phyloP scores from a whole-genome alignment of 805 yeast genomes.

The Sugiyamaella chiloensis region DNA sequence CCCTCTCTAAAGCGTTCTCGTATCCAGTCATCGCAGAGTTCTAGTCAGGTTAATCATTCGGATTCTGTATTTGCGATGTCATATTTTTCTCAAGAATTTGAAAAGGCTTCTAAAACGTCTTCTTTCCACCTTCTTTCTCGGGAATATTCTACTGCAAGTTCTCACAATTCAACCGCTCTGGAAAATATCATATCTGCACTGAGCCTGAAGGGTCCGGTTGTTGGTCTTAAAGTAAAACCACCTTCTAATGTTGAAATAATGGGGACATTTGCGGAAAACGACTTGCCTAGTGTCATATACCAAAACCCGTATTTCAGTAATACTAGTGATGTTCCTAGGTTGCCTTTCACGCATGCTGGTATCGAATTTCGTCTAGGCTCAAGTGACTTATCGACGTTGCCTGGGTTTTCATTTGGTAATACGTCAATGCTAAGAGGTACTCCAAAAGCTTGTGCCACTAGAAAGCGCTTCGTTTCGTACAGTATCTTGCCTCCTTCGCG shows the following conservation, averaged over 20 bases:
- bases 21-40: too few relatives aligned
- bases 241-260: slow-evolving; percentile 37
- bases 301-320: slow-evolving; percentile 62
- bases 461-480: slow-evolving; percentile 1
- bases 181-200: slow-evolving; percentile 4
- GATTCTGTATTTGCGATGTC: slow-evolving; percentile 7
- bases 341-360: slow-evolving; percentile 66
- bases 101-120: not conserved
- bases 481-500: slow-evolving; percentile 13
- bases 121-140: slow-evolving; percentile 4
- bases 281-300: slow-evolving; percentile 52
- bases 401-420: slow-evolving; percentile 11
- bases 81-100: slow-evolving; percentile 9
- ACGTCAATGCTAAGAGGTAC: not conserved
- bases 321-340: slow-evolving; percentile 47
- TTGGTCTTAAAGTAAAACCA: slow-evolving; percentile 14
- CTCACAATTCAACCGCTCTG: slow-evolving; percentile 13
- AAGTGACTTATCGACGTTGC: slow-evolving; percentile 29
- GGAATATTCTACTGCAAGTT: slow-evolving; percentile 10
- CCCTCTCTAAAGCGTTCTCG: too few relatives aligned
- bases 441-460: not conserved
- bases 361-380: slow-evolving; percentile 51
- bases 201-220: not conserved
- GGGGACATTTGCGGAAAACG: slow-evolving; percentile 46
- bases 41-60: not conserved